Evolutionary conservation across 345 rosid species (phyloP), one percentile per base, ranked within the genome.

Genomic region (Citrus trifoliata): DNA sequence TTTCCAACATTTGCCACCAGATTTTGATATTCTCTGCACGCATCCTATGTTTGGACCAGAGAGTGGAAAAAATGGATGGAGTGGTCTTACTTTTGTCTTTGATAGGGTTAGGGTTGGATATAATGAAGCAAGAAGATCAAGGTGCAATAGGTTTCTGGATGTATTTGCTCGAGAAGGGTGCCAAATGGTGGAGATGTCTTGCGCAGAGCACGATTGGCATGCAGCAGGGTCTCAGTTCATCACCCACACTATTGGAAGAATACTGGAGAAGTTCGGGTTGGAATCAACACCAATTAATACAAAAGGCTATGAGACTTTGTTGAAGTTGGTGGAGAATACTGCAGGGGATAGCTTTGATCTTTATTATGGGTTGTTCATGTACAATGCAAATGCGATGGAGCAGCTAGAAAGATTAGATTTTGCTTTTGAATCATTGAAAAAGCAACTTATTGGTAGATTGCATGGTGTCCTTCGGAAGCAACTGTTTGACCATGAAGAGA

Each of bases 11-110:
- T 81, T 89, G 80, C 92, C 94, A 28, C 76, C 80, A 24, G 87
- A 87, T 61, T 93, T 93, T 61, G 95, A 93, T 83, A 84, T 91
- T 81, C 86, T 93, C 56, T 94, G 98, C 80, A 85, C 97, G 0
- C 96, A 91, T 70, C 96, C 98, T 13, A 93, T 91, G 98, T 93
- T 93, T 75, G 97, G 96, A 42, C 98, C 93, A 0, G 96, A 91
- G 82, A 94, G 96, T 69, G 97, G 94, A 70, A 92, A 86, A 82
- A 85, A 90, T 35, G 94, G 94, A n/a, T 94, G 97, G 96, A 67
- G 67, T 12, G 73, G 71, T 76, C 98, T 94, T 56, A 65, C 92
- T 35, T 91, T 93, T 76, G 86, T 91, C 71, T 94, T 90, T 71
- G 97, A 93, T 58, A 88, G 88, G 88, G 97, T 93, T 46, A 88